Conservation (phyloP, 202 grass and related monocot species). For the Brachypodium distachyon region DNA sequence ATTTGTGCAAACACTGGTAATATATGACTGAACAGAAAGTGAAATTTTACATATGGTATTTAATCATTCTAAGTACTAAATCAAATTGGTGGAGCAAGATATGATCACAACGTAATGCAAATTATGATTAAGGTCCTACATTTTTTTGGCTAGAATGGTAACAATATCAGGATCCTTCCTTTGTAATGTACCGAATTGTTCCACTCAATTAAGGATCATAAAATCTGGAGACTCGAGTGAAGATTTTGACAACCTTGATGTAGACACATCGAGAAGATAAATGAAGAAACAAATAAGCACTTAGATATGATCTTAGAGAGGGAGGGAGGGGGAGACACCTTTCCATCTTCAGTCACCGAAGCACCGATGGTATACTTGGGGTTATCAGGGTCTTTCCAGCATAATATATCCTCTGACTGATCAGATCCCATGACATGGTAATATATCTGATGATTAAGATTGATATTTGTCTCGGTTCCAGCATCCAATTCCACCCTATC, state of each 20-base stretch:
- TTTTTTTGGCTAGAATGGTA: neutral
- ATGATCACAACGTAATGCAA: neutral
- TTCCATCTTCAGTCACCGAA: constrained; percentile 81
- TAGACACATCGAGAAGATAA: neutral
- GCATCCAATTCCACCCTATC: constrained; percentile 54
- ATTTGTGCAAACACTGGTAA: neutral
- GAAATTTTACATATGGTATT: neutral
- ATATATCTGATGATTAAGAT: constrained; percentile 86
- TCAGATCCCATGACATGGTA: constrained; percentile 86
- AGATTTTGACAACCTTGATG: neutral
- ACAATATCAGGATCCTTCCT: neutral
- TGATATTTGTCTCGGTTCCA: constrained; percentile 91
- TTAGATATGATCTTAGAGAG: neutral
- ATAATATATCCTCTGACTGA: constrained; percentile 87
- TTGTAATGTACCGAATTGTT: neutral
- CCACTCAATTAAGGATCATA: neutral
- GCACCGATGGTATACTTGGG: constrained; percentile 54
- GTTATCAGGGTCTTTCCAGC: constrained; percentile 91
- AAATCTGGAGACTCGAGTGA: neutral
- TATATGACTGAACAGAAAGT: neutral
- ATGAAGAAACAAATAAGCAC: neutral
- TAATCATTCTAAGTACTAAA: neutral
- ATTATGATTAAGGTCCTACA: neutral
- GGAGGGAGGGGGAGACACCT: constrained; percentile 13
- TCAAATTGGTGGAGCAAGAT: neutral